Evolutionary conservation across 345 rosid species (phyloP), one percentile per base, ranked within the genome.

Genomic region (Mangifera indica): DNA sequence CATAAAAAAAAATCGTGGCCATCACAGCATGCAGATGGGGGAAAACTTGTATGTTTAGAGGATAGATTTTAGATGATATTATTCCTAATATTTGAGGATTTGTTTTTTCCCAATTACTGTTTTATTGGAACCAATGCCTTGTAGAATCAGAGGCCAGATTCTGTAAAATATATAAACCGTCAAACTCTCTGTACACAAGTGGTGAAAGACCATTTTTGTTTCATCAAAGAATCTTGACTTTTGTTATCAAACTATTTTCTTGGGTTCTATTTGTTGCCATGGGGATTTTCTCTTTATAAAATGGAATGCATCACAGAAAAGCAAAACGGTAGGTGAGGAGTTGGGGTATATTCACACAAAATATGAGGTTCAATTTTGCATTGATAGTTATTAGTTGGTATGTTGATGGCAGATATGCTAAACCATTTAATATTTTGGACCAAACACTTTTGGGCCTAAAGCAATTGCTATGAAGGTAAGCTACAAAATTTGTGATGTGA

Each of bases 161-260:
- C 11, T 71, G 74, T 71, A 71, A n/a, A n/a, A n/a, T n/a, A 71
- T 20, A 60, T 70, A 49, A 32, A 61, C 6, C 20, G 67, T 71
- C 51, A 48, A 34, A 29, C 14, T 61, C 73, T 58, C 5, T 59
- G 26, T 46, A 61, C 60, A 59, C 57, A 58, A 26, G 18, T 26
- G 45, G 4, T 13, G 18, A 59, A n/a, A 25, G 20, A 25, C 6
- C 59, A 66, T 51, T 66, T 66, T 65, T 15, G 7, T 20, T 34
- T 68, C 7, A 0, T 11, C 11, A 15, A 63, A 21, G 42, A 26
- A 66, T 49, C 45, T 67, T 7, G 63, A 15, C 44, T 10, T 7
- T 22, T 9, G 10, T 4, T 8, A 8, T 54, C 53, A 15, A 66
- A 6, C 60, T 20, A 13, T 34, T 13, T n/a, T 12, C 46, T 20